These are phyloP conservation scores for Aspergillus brunneoviolaceus DNA, from an alignment of 2,329 filamentous ascomycete species.

Conservation along the genomic window DNA sequence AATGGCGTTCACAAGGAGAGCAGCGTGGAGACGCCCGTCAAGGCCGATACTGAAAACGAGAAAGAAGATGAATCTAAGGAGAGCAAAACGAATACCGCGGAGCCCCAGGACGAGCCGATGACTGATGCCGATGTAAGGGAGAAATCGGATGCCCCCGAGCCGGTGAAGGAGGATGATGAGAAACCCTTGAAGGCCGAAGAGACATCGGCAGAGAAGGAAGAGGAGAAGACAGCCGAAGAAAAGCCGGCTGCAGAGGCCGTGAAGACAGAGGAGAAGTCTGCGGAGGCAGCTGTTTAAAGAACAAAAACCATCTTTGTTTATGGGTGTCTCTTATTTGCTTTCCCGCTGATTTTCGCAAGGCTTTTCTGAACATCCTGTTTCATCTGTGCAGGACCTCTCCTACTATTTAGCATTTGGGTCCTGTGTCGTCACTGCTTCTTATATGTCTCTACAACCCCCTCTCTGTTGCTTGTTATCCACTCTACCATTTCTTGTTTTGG, in stretches of 20 bases:
- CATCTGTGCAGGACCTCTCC: constrained; percentile 7
- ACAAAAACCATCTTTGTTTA: neutral
- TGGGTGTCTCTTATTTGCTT: constrained; percentile 12
- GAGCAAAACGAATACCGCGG: constrained; percentile 34
- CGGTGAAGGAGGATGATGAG: constrained; percentile 25
- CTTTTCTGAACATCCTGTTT: constrained; percentile 12
- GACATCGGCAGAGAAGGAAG: constrained; percentile 31
- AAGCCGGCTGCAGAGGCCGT: constrained; percentile 32
- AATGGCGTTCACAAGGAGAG: constrained; percentile 44
- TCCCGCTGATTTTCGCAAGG: neutral
- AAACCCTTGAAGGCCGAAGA: constrained; percentile 21
- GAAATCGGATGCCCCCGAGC: constrained; percentile 26
- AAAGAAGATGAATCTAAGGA: constrained; percentile 35
- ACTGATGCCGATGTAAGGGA: constrained; percentile 41
- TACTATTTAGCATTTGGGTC: constrained; percentile 4
- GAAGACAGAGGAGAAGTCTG: constrained; percentile 26
- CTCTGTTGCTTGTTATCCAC: neutral
- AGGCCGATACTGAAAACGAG: constrained; percentile 33
- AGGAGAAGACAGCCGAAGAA: constrained; percentile 26
- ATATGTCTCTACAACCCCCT: neutral
- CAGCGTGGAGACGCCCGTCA: constrained; percentile 31
- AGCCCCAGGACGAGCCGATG: constrained; percentile 37
- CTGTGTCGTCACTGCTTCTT: neutral
- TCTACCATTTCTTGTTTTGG: constrained; percentile 3
- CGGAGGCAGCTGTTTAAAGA: constrained; percentile 28